Evolutionary conservation across 257 asterid species (phyloP).

Genomic region (Solanum infundibuliforme): DNA sequence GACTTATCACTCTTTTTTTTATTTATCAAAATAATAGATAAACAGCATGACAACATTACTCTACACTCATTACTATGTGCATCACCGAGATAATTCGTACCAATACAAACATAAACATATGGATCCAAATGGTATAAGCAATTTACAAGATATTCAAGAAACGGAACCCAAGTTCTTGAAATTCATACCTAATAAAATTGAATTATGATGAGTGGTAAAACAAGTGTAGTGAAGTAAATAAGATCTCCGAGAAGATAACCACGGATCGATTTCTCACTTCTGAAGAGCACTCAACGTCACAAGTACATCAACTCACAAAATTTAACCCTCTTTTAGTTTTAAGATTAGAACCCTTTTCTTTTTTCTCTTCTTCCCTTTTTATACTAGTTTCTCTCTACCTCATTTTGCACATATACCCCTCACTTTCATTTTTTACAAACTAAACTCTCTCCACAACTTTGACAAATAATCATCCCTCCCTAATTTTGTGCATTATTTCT

Average conservation of each 20-base stretch:
- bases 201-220: no score
- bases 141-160: neutral
- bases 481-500: no score
- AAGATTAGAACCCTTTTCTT: no score
- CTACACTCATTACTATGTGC: neutral
- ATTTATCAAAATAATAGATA: neutral
- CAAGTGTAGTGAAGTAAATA: neutral
- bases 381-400: no score
- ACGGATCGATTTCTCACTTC: neutral
- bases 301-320: no score
- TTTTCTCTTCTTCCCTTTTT: no score
- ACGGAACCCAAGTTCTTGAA: neutral
- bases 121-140: neutral
- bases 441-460: no score
- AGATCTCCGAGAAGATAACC: neutral
- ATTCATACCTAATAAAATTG: neutral
- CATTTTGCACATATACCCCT: no score
- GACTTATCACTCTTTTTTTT: neutral
- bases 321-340: neutral
- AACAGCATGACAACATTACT: neutral
- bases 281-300: neutral
- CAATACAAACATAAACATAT: neutral
- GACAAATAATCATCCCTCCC: no score
- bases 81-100: neutral
- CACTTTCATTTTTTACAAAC: no score